These are phyloP conservation scores for Aspergillus sojae DNA, from an alignment of 2,329 filamentous ascomycete genomes.

Conservation along the genomic window DNA sequence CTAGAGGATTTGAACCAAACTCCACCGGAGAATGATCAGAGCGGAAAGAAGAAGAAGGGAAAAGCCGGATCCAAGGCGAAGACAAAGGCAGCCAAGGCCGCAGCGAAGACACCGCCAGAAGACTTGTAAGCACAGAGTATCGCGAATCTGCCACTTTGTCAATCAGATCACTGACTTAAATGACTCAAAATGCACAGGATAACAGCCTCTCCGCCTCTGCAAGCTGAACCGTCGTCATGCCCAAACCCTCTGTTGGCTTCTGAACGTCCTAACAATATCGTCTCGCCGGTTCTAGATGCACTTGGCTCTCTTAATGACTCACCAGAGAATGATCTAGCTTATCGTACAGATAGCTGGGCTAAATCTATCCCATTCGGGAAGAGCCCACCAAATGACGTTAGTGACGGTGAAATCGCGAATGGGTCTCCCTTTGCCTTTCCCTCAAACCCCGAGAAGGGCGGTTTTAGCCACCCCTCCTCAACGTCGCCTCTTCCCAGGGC, in stretches of 20 bases:
- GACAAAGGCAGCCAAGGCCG: conserved; percentile 37
- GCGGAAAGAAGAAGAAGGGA: conserved; percentile 44
- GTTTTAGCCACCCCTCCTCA: conserved; percentile 47
- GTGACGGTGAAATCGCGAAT: conserved; percentile 37
- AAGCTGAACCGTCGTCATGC: conserved; percentile 34
- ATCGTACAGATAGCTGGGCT: conserved; percentile 48
- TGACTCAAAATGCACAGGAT: conserved; percentile 25
- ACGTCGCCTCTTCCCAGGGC: conserved; percentile 46
- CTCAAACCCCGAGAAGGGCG: conserved; percentile 39
- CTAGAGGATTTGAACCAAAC: conserved; percentile 29
- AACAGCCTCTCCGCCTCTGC: conserved; percentile 27
- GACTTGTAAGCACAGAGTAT: conserved; percentile 37
- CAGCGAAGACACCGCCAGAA: conserved; percentile 34
- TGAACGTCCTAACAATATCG: conserved; percentile 30
- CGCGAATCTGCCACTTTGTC: conserved; percentile 13
- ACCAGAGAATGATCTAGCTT: conserved; percentile 36
- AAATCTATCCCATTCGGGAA: conserved; percentile 48
- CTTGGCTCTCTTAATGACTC: conserved; percentile 36
- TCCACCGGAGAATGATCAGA: conserved; percentile 35
- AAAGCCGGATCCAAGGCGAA: conserved; percentile 41
- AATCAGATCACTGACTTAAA: not conserved
- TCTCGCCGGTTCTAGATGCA: conserved; percentile 43
- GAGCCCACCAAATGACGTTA: conserved; percentile 45
- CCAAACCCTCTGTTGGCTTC: conserved; percentile 29
- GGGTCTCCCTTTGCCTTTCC: conserved; percentile 46